Percentiles rank a stretch among this genome's conserved stretches.
Conservation (phyloP, 2,329 filamentous ascomycete genomes). For the Claviceps sorghi region DNA sequence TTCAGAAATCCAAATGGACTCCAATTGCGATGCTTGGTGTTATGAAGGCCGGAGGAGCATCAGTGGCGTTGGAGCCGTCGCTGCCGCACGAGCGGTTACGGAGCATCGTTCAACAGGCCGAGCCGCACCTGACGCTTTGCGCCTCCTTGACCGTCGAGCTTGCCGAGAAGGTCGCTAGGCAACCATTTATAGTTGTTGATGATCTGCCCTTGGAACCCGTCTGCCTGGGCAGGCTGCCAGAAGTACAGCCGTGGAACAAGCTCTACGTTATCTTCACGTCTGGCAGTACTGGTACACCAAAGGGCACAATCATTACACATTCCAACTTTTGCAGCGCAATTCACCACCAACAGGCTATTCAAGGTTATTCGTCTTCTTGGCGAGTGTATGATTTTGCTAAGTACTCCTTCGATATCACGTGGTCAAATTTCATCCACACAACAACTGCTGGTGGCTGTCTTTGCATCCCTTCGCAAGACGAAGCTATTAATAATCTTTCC, state of each 20-base stretch:
- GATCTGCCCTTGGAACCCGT: neutral
- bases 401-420: constrained; percentile 10
- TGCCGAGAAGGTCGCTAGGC: constrained; percentile 6
- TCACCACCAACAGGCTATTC: neutral
- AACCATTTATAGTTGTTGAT: constrained; percentile 1
- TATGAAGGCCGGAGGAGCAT: constrained; percentile 2
- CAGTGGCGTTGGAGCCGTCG: constrained; percentile 5
- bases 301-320: neutral
- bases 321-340: neutral
- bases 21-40: constrained; percentile 3
- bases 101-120: constrained; percentile 7
- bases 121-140: constrained; percentile 9
- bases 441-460: constrained; percentile 8
- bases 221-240: constrained; percentile 6
- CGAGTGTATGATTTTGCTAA: constrained; percentile 8
- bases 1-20: constrained; percentile 5
- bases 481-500: constrained; percentile 6
- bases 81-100: neutral
- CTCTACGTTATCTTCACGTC: neutral
- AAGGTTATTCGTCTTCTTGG: neutral
- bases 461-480: constrained; percentile 10
- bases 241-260: constrained; percentile 7
- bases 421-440: constrained; percentile 8
- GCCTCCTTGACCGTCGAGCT: constrained; percentile 6
- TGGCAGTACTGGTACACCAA: neutral